These are phyloP conservation scores for Gentiana macrophylla DNA, from an alignment of 257 asterid species.

Conservation along the genomic window DNA sequence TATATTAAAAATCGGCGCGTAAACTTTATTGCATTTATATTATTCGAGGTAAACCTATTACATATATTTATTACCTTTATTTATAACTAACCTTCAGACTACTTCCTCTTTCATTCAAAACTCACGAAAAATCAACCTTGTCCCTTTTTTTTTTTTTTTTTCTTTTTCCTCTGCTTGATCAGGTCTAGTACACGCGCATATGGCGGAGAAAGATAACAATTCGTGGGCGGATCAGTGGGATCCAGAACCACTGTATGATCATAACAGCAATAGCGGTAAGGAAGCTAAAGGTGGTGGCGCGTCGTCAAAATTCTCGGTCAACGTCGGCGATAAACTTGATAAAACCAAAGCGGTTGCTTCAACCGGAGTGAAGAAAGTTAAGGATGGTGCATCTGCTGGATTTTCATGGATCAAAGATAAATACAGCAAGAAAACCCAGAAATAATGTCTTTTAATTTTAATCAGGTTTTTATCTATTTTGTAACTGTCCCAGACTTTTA, in stretches of 20 bases:
- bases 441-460: too few relatives aligned
- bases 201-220: conserved; percentile 14
- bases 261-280: background rate
- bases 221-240: conserved; percentile 38
- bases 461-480: too few relatives aligned
- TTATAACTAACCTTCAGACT: too few relatives aligned
- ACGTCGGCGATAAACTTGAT: conserved; percentile 25
- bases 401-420: conserved; percentile 66
- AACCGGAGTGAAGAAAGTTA: conserved; percentile 67
- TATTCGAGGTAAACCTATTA: too few relatives aligned
- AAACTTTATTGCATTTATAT: too few relatives aligned
- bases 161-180: too few relatives aligned
- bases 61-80: too few relatives aligned
- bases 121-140: background rate
- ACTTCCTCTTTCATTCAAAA: background rate
- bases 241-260: conserved; percentile 19
- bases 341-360: conserved; percentile 50
- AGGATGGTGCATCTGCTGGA: conserved; percentile 62
- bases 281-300: background rate
- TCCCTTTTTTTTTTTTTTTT: background rate
- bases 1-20: too few relatives aligned
- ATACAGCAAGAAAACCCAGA: conserved; percentile 42
- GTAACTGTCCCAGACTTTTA: too few relatives aligned
- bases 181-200: background rate
- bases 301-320: conserved; percentile 28